Evolutionary conservation across 371 early-diverging fungal genomes (phyloP).

Genomic region (Capniomyces stellatus): DNA sequence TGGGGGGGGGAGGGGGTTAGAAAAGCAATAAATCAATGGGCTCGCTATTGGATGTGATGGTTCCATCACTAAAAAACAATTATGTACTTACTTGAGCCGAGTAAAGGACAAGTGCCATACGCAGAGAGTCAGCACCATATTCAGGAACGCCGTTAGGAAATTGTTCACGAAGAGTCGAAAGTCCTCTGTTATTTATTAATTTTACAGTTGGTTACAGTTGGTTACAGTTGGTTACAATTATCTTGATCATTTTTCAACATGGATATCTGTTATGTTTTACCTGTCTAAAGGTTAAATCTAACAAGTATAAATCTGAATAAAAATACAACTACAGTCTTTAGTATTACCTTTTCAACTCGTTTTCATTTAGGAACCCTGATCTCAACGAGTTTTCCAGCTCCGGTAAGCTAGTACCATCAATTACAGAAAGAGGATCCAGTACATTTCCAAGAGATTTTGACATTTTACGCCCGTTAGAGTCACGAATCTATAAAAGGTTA

Average conservation of each 20-base stretch:
- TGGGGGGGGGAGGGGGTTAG: too few relatives aligned
- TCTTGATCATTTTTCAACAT: too few relatives aligned
- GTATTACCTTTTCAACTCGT: slow-evolving; percentile 52
- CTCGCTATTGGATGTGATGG: background rate
- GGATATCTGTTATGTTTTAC: too few relatives aligned
- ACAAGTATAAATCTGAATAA: too few relatives aligned
- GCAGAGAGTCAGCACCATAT: slow-evolving; percentile 94
- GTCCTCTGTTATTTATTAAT: slow-evolving; percentile 32
- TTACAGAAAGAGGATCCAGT: slow-evolving; percentile 56
- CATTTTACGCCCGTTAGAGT: slow-evolving; percentile 67
- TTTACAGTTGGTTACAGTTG: too few relatives aligned
- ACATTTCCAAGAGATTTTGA: slow-evolving; percentile 91
- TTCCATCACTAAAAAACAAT: slow-evolving; percentile 15
- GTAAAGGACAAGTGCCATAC: slow-evolving; percentile 78
- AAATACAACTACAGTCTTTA: too few relatives aligned
- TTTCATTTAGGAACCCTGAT: slow-evolving; percentile 56
- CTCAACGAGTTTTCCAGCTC: slow-evolving; percentile 27
- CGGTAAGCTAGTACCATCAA: slow-evolving; percentile 37
- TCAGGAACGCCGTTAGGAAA: slow-evolving; percentile 90
- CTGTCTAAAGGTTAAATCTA: too few relatives aligned
- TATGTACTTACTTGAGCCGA: slow-evolving; percentile 48
- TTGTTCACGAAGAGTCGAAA: slow-evolving; percentile 48
- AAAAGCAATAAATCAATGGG: background rate
- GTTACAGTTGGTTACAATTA: too few relatives aligned
- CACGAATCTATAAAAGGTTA: slow-evolving; percentile 4